Base-by-base conservation (phyloP, 2,329 filamentous ascomycete genomes). In the Nakataea oryzae region DNA sequence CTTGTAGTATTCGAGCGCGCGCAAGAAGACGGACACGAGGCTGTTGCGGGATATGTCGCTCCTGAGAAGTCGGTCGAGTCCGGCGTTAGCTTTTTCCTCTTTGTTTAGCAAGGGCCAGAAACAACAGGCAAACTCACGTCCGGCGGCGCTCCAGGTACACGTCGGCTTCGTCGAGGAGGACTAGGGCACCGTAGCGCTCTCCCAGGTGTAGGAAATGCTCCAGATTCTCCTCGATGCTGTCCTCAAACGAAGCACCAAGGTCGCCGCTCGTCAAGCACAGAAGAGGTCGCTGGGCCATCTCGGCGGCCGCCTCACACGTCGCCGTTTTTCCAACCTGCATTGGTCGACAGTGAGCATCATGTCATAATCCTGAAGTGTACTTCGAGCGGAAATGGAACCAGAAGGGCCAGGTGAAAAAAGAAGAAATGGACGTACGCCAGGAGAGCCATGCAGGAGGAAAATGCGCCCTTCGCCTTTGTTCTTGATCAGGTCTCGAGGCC, bases 161-260 rank as follows among this genome's bases (percentile, higher is more conserved):
- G 62, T 86, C 84, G 3, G 81, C 82, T 69, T 86, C 83, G 67
- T 86, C 83, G 5, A 86, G 74, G 3, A 86, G 75, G 8, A 84
- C 75, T 7, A 85, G 75, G 50, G 77, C 81, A 24, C 75, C 76
- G 70, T 78, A 83, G 9, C 76, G 77, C 69, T 78, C 77, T 54
- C 74, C 81, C 4, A 82, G 74, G 54, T 76, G 69, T 12, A 83
- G 73, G 70, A 79, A 80, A 70, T 79, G 79, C 62, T 74, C 73
- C 17, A 81, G 76, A 62, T 75, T 75, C 30, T 69, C 64, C 68
- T 81, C 78, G 29, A 81, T 74, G 26, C 9, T 14, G 1, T 70
- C 65, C 54, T 66, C 67, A 7, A 73, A 69, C 26, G 61, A 62
- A 64, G 66, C 65, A 50, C 74, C 68, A 28, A 83, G 71, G 65